These are phyloP conservation scores for Podila clonocystis DNA, from an alignment of 192 early-diverging fungal genomes.

Conservation along the genomic window DNA sequence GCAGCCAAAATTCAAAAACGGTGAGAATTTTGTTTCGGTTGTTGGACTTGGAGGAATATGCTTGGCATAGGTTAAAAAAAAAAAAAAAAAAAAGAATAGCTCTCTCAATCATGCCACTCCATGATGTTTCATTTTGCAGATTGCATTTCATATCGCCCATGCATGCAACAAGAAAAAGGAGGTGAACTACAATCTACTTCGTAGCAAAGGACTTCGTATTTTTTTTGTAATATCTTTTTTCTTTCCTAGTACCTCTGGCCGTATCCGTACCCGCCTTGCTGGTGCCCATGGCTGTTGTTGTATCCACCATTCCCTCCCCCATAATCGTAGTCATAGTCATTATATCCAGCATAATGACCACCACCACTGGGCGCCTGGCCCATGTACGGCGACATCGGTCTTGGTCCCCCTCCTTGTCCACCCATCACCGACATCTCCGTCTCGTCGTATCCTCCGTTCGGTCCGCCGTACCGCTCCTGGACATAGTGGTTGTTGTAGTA, in stretches of 20 bases:
- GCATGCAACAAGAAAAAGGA: too few relatives aligned
- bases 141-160: too few relatives aligned
- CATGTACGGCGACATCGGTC: constrained; percentile 16
- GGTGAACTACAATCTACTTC: too few relatives aligned
- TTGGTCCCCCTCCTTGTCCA: constrained; percentile 10
- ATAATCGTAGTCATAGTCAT: constrained; percentile 15
- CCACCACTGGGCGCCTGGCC: constrained; percentile 5
- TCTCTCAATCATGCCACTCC: too few relatives aligned
- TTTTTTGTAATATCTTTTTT: neutral
- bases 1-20: too few relatives aligned
- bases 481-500: constrained; percentile 32
- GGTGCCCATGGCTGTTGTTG: neutral
- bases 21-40: too few relatives aligned
- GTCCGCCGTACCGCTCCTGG: constrained; percentile 40
- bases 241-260: neutral
- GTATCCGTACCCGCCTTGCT: constrained; percentile 11
- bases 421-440: constrained; percentile 44
- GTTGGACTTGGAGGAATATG: too few relatives aligned
- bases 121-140: too few relatives aligned
- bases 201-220: too few relatives aligned
- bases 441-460: constrained; percentile 37
- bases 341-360: constrained; percentile 40
- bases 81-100: too few relatives aligned
- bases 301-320: neutral
- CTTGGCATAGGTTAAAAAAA: too few relatives aligned